phyloP scores from a whole-genome alignment of 805 yeast species.

The Komagataella ulmi region DNA sequence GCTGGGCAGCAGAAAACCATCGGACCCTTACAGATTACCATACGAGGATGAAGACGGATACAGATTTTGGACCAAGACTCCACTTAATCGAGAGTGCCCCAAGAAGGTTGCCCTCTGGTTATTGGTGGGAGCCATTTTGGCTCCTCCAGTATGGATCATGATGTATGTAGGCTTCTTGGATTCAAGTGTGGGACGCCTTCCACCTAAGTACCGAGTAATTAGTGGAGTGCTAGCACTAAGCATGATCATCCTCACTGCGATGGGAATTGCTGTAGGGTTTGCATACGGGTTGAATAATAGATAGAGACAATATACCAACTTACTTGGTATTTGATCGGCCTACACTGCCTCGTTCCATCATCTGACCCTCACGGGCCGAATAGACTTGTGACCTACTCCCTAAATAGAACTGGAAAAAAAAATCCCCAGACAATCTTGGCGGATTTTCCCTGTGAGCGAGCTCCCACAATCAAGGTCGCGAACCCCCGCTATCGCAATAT shows the following conservation, averaged over 20 bases:
- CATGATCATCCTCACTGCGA: conserved; percentile 7
- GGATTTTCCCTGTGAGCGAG: background rate
- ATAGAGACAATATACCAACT: background rate
- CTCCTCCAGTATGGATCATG: conserved; percentile 17
- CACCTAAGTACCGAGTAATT: conserved; percentile 9
- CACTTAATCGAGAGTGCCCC: conserved; percentile 4
- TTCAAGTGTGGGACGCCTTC: conserved; percentile 11
- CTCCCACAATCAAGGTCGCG: background rate
- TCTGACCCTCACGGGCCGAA: background rate
- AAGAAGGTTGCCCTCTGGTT: conserved; percentile 7
- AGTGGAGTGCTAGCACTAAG: conserved; percentile 10
- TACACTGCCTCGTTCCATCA: background rate
- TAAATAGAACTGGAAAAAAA: background rate
- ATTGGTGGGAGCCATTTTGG: conserved; percentile 10
- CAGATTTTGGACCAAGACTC: background rate
- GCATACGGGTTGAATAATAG: conserved; percentile 10
- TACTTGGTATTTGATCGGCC: background rate
- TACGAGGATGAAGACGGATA: background rate
- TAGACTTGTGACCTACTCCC: background rate
- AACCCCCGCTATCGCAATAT: background rate
- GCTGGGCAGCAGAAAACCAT: background rate
- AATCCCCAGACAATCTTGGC: background rate
- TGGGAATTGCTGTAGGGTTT: conserved; percentile 14
- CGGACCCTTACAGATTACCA: background rate
- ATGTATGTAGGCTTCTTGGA: conserved; percentile 15